These are phyloP conservation scores for Termitomyces titanicus DNA, from an alignment of 768 basidiomycete species.

Conservation along the genomic window DNA sequence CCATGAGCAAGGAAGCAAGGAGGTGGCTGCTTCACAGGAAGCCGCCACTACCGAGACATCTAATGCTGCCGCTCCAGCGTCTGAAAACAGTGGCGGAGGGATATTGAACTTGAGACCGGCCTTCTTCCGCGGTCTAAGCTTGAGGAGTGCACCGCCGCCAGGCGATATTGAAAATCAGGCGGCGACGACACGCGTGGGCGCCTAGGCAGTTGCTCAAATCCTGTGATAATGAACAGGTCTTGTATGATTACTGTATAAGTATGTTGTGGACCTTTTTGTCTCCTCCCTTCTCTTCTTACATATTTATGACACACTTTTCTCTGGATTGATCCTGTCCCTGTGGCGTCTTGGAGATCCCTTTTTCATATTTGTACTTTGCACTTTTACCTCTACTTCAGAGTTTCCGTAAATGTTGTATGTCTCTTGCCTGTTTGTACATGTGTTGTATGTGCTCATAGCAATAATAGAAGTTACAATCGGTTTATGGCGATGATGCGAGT, in stretches of 20 bases:
- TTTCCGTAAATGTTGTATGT: not conserved
- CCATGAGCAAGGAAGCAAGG: constrained; percentile 8
- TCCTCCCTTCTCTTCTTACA: not conserved
- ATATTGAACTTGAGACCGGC: constrained; percentile 12
- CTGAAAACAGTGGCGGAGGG: constrained; percentile 7
- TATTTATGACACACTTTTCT: not conserved
- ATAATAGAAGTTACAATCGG: not conserved
- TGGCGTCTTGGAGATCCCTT: not conserved
- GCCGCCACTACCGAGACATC: not conserved
- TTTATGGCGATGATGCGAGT: not conserved
- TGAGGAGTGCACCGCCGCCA: constrained; percentile 12
- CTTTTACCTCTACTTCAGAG: not conserved
- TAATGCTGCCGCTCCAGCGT: not conserved
- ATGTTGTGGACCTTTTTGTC: not conserved
- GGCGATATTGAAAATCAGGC: constrained; percentile 31
- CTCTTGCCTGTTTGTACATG: not conserved
- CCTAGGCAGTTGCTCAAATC: not conserved
- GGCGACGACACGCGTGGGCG: constrained; percentile 17
- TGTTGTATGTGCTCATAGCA: not conserved
- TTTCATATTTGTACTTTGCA: not conserved
- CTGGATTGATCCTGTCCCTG: not conserved
- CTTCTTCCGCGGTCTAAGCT: constrained; percentile 17
- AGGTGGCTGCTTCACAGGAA: constrained; percentile 4
- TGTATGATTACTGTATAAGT: not conserved
- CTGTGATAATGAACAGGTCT: not conserved